phyloP scores from a whole-genome alignment of 768 basidiomycete genomes.

The Ramaria sp. region DNA sequence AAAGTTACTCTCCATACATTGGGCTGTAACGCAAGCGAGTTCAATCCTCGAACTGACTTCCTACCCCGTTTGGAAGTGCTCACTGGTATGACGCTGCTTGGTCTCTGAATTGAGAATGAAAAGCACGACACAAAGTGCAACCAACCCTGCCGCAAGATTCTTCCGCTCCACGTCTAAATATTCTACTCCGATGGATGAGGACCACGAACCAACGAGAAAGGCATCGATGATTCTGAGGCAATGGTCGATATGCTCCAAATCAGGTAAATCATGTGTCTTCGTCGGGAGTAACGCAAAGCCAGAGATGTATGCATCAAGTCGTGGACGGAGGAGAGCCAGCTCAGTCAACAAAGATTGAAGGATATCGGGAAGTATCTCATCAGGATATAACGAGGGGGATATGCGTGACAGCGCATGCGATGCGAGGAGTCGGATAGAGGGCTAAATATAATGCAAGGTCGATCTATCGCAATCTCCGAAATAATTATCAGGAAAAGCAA shows the following conservation, averaged over 20 bases:
- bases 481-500: constrained; percentile 3
- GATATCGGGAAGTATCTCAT: constrained; percentile 19
- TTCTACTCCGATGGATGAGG: constrained; percentile 12
- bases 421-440: constrained; percentile 45
- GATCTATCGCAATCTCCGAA: background rate
- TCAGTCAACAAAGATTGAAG: constrained; percentile 26
- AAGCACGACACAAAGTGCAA: constrained; percentile 41
- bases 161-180: constrained; percentile 27
- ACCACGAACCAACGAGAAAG: constrained; percentile 53
- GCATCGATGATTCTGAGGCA: constrained; percentile 53
- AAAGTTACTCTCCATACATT: constrained; percentile 46
- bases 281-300: constrained; percentile 31
- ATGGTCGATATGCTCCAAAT: constrained; percentile 39
- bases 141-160: constrained; percentile 37
- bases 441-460: constrained; percentile 22
- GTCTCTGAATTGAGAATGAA: constrained; percentile 26
- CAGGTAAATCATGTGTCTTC: constrained; percentile 18
- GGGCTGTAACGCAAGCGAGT: constrained; percentile 18
- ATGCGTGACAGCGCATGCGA: constrained; percentile 39
- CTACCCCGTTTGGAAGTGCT: background rate
- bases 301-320: constrained; percentile 28
- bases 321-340: constrained; percentile 28
- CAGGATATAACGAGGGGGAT: constrained; percentile 32
- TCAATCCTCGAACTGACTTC: background rate
- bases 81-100: constrained; percentile 16